These are phyloP conservation scores for Xerocomus nothofagi DNA, from an alignment of 1,284 basidiomycete species.

Conservation along the genomic window DNA sequence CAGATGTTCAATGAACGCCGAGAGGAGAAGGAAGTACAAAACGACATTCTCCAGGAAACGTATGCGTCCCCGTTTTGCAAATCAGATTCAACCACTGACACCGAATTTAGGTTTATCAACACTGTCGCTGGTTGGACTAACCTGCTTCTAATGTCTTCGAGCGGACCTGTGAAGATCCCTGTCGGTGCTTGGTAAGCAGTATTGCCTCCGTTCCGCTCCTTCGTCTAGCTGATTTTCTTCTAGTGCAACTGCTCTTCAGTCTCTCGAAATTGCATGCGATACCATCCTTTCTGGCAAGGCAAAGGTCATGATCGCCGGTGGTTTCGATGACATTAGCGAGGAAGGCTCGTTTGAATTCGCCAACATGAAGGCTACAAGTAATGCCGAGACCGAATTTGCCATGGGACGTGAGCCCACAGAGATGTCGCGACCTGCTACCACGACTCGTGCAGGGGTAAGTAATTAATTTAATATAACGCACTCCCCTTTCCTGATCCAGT, in stretches of 20 bases:
- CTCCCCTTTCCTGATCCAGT: conserved; percentile 19
- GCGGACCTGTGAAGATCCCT: conserved; percentile 97
- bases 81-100: conserved; percentile 18
- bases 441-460: conserved; percentile 86
- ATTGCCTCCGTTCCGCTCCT: neutral
- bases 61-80: conserved; percentile 39
- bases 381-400: conserved; percentile 94
- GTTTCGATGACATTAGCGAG: conserved; percentile 97
- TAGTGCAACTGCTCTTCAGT: conserved; percentile 95
- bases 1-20: conserved; percentile 99
- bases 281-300: conserved; percentile 94
- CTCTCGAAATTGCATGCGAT: conserved; percentile 97
- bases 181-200: conserved; percentile 89
- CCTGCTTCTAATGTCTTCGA: conserved; percentile 88
- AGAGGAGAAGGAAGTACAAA: conserved; percentile 96
- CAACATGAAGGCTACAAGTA: conserved; percentile 99
- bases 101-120: conserved; percentile 80
- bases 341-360: conserved; percentile 97
- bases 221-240: conserved; percentile 8
- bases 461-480: neutral
- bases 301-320: conserved; percentile 98
- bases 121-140: conserved; percentile 99
- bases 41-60: conserved; percentile 98
- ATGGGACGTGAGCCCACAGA: conserved; percentile 99
- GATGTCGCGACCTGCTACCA: conserved; percentile 97